Base-by-base conservation (phyloP, 1,139 yeast species). In the Zhuliangozyma parablackwelliae region DNA sequence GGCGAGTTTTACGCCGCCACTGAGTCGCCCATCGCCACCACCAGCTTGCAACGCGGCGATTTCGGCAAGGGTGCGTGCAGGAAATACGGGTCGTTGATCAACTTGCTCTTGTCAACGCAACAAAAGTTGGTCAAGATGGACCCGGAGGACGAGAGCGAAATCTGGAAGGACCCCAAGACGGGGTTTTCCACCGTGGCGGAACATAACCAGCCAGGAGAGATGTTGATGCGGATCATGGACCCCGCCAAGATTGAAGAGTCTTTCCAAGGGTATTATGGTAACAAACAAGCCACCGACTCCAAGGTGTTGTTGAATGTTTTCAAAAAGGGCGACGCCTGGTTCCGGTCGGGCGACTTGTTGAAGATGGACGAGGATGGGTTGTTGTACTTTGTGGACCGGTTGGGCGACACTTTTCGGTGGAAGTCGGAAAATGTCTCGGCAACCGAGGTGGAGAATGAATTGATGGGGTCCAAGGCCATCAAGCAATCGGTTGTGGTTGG, bases 371-470 rank as follows among this genome's bases (percentile, higher is more conserved):
- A 67, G 26, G 75, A 82, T 47, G 85, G 89, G 1, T 65, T 83
- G 49, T 69, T 85, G 52, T 88, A 84, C 61, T 92, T 92, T 59
- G 89, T 88, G 34, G 98, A 90, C 63, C 70, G 98, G 53, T 66
- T 90, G 55, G 98, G 98, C 29, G 98, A 92, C 56, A 90, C 97
- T 0, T 92, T 85, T 69, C 75, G 98, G 49, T 92, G 97, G 97
- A 90, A 89, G 63, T 85, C 95, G 2, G 98, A 92, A 63, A 90
- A 92, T 61, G 97, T 92, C 27, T 81, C 94, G 26, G 89, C 97
- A 8, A 82, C 90, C 31, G 97, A 92, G 61, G 97, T 92, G 30
- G 97, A 90, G 57, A 86, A 83, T 56, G 78, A 74, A 49, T 57
- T 76, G 30, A 64, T 72, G 62, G 85, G 84, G n/a, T 69, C 75